Evolutionary conservation across 2,329 filamentous ascomycete genomes (phyloP), one percentile per base, ranked within the genome.

Genomic region (Teratosphaeriaceae sp.): DNA sequence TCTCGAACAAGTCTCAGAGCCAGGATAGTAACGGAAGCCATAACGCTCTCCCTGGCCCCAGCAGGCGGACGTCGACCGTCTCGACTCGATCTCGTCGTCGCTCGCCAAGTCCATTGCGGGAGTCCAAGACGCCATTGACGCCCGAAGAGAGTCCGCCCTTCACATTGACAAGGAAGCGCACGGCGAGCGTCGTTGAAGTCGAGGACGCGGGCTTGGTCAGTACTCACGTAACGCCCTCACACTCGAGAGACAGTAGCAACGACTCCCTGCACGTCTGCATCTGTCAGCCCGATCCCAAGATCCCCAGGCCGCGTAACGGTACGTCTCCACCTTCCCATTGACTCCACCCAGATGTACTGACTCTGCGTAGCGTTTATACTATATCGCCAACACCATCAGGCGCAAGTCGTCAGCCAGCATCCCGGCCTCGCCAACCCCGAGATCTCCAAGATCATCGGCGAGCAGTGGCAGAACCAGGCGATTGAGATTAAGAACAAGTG

Each of bases 401-500:
- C 85, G 15, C 74, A 79, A 38, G 87, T 97, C 39, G 84, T 89
- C 27, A 75, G 81, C 42, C 77, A 86, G 54, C 79, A 96, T 58
- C 90, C 89, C n/a, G 85, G 88, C 34, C 78, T 96, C 51, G 82
- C 89, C 35, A 97, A 97, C 65, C 90, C 90, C 2, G 88, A 96
- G 40, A 94, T 97, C 56, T 96, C 90, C 52, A 96, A 96, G 67
- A 94, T 97, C 56, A 94, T 97, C 54, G 90, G 90, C 40, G 80
- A 88, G 63, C 84, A 89, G 76, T 98, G 92, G 92, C 81, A 84
- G 58, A 76, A 80, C 43, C 82, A 94, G 59, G 68, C 80, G 3
- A 75, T 83, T 19, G 79, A 85, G 41, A 75, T 82, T 44, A 94
- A 94, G 67, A 78, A 81, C 50, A 77, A 82, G 62, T 98, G 92